Base-by-base conservation (phyloP, 2,329 filamentous ascomycete species). In the Lojkania enalia region DNA sequence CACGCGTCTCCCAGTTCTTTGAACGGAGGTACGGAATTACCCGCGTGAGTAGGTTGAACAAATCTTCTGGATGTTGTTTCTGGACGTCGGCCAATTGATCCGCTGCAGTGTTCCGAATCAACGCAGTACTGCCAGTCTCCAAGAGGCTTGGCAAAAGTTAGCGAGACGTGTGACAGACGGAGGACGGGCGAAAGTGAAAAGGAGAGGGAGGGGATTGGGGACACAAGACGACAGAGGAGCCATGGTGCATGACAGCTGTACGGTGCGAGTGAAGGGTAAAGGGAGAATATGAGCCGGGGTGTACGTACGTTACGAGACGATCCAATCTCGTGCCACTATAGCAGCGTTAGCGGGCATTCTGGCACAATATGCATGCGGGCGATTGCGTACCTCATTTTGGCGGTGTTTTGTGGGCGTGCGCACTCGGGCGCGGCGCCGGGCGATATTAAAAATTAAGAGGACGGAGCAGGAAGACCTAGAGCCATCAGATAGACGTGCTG, bases 41-140 rank as follows among this genome's bases (percentile, higher is more conserved):
- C 49, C 92, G 82, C 20, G 90, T 92, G 11, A 99, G 80, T 5
- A 99, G 80, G 66, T 97, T 96, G 74, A 97, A 97, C 1, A 99
- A 78, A 70, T 99, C 95, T 73, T 99, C 92, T 0, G 94, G 94
- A 62, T 97, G 94, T 70, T 94, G 88, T 69, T 96, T 97, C 73
- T 99, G 95, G 71, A 96, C 94, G 73, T 99, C 94, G 51, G 91
- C 94, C 52, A 99, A 81, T 74, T 99, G 94, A 66, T 95, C 90
- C 51, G 95, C 94, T 51, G 94, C 95, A 52, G 94, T 99, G 66
- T 96, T 95, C 58, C 95, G 86, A 67, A 99, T 97, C 57, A 99
- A 79, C 67, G 87, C 86, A 49, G 94, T 99, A 74, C 92, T 97
- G 60, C 94, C 94, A 46, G 94, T 97, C 79, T 99, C 94, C 61